Conservation (phyloP, 2,329 filamentous ascomycete genomes). For the Colletotrichum tropicale region DNA sequence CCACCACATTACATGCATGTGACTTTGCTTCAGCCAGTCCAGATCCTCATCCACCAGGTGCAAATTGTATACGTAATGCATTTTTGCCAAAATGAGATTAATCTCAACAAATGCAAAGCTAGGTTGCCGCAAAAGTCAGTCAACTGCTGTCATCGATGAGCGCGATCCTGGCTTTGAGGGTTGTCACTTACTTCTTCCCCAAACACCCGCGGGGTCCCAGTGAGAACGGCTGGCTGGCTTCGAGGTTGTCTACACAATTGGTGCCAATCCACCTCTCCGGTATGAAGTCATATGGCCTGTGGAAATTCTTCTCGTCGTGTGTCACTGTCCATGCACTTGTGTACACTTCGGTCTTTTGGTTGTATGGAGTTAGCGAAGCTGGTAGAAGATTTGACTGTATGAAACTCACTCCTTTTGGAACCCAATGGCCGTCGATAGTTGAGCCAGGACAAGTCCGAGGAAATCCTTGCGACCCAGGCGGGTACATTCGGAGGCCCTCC, state of each 20-base stretch:
- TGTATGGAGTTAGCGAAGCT: no score
- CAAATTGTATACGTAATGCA: slow-evolving; percentile 41
- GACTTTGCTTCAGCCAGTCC: slow-evolving; percentile 41
- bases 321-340: slow-evolving; percentile 35
- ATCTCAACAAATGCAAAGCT: slow-evolving; percentile 42
- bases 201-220: slow-evolving; percentile 33
- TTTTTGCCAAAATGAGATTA: slow-evolving; percentile 38
- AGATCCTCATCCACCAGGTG: slow-evolving; percentile 32
- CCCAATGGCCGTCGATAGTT: not conserved
- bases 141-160: not conserved
- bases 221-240: slow-evolving; percentile 36
- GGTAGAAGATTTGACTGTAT: not conserved
- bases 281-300: slow-evolving; percentile 31
- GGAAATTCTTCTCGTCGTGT: slow-evolving; percentile 33
- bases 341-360: slow-evolving; percentile 31
- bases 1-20: slow-evolving; percentile 36
- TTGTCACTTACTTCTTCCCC: slow-evolving; percentile 31
- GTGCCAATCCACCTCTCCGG: slow-evolving; percentile 41
- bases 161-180: not conserved
- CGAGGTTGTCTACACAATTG: slow-evolving; percentile 27
- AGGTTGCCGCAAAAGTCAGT: not conserved
- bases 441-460: not conserved
- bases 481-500: slow-evolving; percentile 59
- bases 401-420: not conserved
- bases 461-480: slow-evolving; percentile 36